Base-by-base conservation (phyloP, 73 alveolate genomes). In the Tetrahymena borealis region DNA sequence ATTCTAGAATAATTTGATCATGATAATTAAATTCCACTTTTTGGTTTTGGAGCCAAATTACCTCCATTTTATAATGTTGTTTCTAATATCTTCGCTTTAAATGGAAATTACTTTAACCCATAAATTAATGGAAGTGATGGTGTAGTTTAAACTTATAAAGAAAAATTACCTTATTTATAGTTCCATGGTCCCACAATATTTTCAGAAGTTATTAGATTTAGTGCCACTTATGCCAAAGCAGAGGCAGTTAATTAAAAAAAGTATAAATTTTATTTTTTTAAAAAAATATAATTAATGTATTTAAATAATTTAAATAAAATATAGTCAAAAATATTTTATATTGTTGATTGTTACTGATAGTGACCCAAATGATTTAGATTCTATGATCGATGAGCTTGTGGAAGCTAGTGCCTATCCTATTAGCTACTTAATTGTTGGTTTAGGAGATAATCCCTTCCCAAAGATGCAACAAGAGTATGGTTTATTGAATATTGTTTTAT, bases 101-200 rank as follows among this genome's bases (percentile, higher is more conserved):
- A 97, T 91, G 99, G 99, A n/a, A 93, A 98, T 93, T 94, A 95
- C 13, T 96, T 95, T 60, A 94, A 96, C 90, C 99, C 99, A 9
- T 98, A 95, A 90, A 97, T 97, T 18, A 94, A 98, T 91, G 98
- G 99, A 43, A 94, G 97, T 16, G 98, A 96, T 33, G 99, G 97
- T 32, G 97, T 99, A 4, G 94, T 97, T 6, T 95, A 96, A 42
- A 95, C 93, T 32, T 99, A 99, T 94, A 94, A 96, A 91, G 91
- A 96, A 91, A 96, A 98, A n/a, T 33, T 98, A 39, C 39, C 33
- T 31, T 90, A 90, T 4, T 95, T 98, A 0, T 38, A 90, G 3
- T 94, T 98, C 33, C 97, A 97, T 94, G 99, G 99, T 0, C 99
- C 99, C 6, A 98, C 99, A 1, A 90, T 94, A 90, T 98, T 98